Percentiles rank a stretch among this genome's conserved stretches.
Evolutionary conservation across 768 basidiomycete species (phyloP).

Genomic region (Boletus vinaceobasis): DNA sequence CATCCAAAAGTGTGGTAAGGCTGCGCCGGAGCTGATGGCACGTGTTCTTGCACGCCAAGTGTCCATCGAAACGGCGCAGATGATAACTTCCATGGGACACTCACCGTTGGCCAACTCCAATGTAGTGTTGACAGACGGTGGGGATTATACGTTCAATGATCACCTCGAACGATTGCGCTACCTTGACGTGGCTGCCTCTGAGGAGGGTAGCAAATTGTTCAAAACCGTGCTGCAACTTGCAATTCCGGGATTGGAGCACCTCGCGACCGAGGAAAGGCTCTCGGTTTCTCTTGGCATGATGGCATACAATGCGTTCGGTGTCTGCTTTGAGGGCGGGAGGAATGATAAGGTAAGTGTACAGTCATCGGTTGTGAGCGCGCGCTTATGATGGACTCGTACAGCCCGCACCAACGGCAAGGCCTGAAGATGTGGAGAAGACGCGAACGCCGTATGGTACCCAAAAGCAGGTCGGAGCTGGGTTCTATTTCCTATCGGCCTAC

Average conservation of each 20-base stretch:
- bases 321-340: slow-evolving; percentile 62
- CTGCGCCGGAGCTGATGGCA: slow-evolving; percentile 57
- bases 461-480: slow-evolving; percentile 70
- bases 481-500: slow-evolving; percentile 78
- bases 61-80: slow-evolving; percentile 57
- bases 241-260: slow-evolving; percentile 69
- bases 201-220: slow-evolving; percentile 50
- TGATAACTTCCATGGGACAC: slow-evolving; percentile 34
- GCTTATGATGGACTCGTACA: slow-evolving; percentile 22
- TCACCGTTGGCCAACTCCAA: slow-evolving; percentile 10
- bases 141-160: slow-evolving; percentile 65
- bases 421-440: slow-evolving; percentile 71
- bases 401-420: slow-evolving; percentile 52
- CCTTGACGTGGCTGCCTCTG: slow-evolving; percentile 49
- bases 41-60: slow-evolving; percentile 74
- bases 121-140: slow-evolving; percentile 37
- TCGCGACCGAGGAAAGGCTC: slow-evolving; percentile 63
- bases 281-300: slow-evolving; percentile 64
- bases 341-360: slow-evolving; percentile 57
- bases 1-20: slow-evolving; percentile 46
- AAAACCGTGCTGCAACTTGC: slow-evolving; percentile 54
- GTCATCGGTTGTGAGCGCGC: not conserved
- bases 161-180: slow-evolving; percentile 75
- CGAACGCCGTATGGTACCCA: slow-evolving; percentile 75
- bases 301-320: slow-evolving; percentile 74